Conservation (phyloP, 2,329 filamentous ascomycete genomes). For the Fragosphaeria purpurea region DNA sequence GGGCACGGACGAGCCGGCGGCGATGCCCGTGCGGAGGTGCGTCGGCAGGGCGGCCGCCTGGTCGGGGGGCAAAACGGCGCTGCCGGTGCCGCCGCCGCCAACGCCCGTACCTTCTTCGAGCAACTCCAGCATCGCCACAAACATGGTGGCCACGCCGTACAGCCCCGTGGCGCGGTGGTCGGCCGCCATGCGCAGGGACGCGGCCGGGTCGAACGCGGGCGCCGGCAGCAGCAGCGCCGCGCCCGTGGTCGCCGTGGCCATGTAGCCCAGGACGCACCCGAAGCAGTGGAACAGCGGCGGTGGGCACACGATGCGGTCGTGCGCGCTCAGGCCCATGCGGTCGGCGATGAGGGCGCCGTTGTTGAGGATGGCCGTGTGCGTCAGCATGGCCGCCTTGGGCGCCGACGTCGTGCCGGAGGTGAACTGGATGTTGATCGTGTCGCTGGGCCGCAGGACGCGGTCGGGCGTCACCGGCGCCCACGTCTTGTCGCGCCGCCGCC, state of each 20-base stretch:
- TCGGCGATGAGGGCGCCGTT: constrained; percentile 78
- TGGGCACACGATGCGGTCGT: constrained; percentile 73
- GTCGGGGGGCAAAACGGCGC: constrained; percentile 8
- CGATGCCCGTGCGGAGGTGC: constrained; percentile 75
- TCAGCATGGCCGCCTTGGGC: constrained; percentile 86
- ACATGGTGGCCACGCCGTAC: constrained; percentile 93
- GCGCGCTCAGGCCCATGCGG: constrained; percentile 67
- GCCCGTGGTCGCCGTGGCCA: constrained; percentile 79
- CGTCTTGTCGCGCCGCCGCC: too few species aligned
- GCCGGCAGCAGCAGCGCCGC: constrained; percentile 74
- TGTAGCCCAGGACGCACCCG: constrained; percentile 84
- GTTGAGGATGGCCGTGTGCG: constrained; percentile 80
- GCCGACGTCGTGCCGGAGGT: constrained; percentile 88
- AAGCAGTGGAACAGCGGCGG: constrained; percentile 88
- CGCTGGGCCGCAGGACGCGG: constrained; percentile 43
- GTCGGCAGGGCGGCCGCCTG: constrained; percentile 17
- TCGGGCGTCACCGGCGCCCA: constrained; percentile 13
- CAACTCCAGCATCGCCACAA: constrained; percentile 73
- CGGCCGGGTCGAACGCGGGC: constrained; percentile 74
- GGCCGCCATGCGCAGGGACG: constrained; percentile 50
- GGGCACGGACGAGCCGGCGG: constrained; percentile 77
- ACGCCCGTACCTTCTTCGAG: constrained; percentile 35
- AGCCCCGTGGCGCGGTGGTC: constrained; percentile 52
- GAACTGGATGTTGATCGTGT: constrained; percentile 92
- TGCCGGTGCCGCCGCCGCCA: constrained; percentile 20